Conservation (phyloP, 805 yeast genomes). For the Saccharomycopsis fibuligera region DNA sequence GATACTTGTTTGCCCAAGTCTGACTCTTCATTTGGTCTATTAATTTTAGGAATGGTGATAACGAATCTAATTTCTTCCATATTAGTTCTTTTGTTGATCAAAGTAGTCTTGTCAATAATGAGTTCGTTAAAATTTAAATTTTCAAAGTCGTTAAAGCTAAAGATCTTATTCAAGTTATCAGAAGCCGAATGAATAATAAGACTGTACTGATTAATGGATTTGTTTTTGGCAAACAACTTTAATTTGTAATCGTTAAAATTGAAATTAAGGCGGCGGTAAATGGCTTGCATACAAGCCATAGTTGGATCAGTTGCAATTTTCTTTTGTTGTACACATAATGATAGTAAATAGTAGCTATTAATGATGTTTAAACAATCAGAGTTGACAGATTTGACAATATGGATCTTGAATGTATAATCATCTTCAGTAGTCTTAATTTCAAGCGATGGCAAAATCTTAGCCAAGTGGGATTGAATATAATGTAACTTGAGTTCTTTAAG, state of each 20-base stretch:
- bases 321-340: neutral
- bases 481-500: neutral
- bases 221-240: conserved; percentile 1
- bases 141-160: neutral
- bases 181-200: neutral
- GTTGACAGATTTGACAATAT: conserved; percentile 3
- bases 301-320: neutral
- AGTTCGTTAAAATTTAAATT: neutral
- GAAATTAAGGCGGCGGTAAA: conserved; percentile 3
- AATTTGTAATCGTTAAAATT: conserved; percentile 8
- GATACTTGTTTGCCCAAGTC: too few species aligned
- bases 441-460: conserved; percentile 1
- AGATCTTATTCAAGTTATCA: conserved; percentile 1
- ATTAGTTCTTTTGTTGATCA: neutral
- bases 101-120: conserved; percentile 5
- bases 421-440: neutral
- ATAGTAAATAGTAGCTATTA: conserved; percentile 2
- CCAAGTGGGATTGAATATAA: neutral
- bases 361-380: neutral
- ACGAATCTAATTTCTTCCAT: neutral
- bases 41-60: conserved; percentile 8
- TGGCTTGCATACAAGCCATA: neutral
- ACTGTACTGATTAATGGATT: neutral
- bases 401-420: neutral
- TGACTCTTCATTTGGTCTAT: too few species aligned